Evolutionary conservation across 768 basidiomycete genomes (phyloP).

Genomic region (Tulasnella sp.): DNA sequence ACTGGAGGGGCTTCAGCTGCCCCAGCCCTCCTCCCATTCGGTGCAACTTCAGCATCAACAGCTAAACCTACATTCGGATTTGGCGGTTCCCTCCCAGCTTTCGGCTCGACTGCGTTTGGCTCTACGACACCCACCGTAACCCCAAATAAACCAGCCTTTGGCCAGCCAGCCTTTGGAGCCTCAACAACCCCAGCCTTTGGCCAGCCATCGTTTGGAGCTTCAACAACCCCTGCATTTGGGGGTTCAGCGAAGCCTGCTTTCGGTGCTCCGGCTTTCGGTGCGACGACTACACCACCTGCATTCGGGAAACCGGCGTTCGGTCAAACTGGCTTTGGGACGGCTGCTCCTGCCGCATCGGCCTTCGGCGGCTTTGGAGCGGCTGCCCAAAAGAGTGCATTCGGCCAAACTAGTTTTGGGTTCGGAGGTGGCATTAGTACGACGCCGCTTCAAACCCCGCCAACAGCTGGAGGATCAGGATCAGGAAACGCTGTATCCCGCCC

Average conservation of each 20-base stretch:
- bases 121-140: neutral
- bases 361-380: neutral
- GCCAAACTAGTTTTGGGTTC: neutral
- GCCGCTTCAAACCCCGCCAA: slow-evolving; percentile 4
- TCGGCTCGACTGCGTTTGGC: slow-evolving; percentile 11
- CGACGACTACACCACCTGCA: neutral
- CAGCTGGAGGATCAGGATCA: neutral
- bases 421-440: slow-evolving; percentile 14
- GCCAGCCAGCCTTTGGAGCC: slow-evolving; percentile 13
- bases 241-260: neutral
- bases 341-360: slow-evolving; percentile 3
- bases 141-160: slow-evolving; percentile 10
- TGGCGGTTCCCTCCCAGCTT: neutral
- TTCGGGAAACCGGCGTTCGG: slow-evolving; percentile 20
- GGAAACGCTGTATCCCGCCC: neutral
- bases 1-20: neutral
- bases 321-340: slow-evolving; percentile 19
- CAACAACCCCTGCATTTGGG: neutral
- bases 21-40: neutral
- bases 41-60: neutral
- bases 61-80: slow-evolving; percentile 12
- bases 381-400: neutral
- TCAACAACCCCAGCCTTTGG: neutral
- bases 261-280: neutral
- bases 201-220: slow-evolving; percentile 5